Conservation (phyloP, 2,329 filamentous ascomycete genomes). For the Dactylellina cionopaga region DNA sequence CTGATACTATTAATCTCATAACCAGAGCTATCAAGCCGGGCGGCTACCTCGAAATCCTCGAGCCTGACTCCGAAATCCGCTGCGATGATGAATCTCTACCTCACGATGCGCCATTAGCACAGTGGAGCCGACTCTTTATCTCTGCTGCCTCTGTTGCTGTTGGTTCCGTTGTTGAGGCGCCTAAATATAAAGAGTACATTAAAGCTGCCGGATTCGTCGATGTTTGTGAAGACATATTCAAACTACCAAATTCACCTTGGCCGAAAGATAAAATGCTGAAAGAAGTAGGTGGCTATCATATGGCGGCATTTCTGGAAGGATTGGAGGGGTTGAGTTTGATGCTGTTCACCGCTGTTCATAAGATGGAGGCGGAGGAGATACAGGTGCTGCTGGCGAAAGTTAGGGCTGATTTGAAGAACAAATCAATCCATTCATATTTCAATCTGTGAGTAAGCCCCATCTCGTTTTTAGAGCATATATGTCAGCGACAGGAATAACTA, state of each 20-base stretch:
- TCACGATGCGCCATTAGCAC: slow-evolving; percentile 55
- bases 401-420: slow-evolving; percentile 62
- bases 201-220: slow-evolving; percentile 62
- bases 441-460: slow-evolving; percentile 59
- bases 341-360: slow-evolving; percentile 65
- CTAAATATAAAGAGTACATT: slow-evolving; percentile 45
- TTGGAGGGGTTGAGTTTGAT: slow-evolving; percentile 67
- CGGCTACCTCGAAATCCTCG: slow-evolving; percentile 53
- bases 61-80: slow-evolving; percentile 36
- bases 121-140: slow-evolving; percentile 58
- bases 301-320: slow-evolving; percentile 62
- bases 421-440: slow-evolving; percentile 61
- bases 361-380: slow-evolving; percentile 65
- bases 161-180: slow-evolving; percentile 54
- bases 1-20: neutral
- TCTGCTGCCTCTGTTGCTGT: slow-evolving; percentile 57
- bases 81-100: slow-evolving; percentile 51
- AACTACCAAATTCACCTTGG: slow-evolving; percentile 66
- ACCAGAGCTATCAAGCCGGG: slow-evolving; percentile 34
- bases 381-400: slow-evolving; percentile 66
- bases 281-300: slow-evolving; percentile 60
- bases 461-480: too few species aligned
- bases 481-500: too few species aligned
- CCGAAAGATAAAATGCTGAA: slow-evolving; percentile 63
- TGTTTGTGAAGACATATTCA: slow-evolving; percentile 61